Conservation (phyloP, 106 monocot species). For the Agapanthus africanus region DNA sequence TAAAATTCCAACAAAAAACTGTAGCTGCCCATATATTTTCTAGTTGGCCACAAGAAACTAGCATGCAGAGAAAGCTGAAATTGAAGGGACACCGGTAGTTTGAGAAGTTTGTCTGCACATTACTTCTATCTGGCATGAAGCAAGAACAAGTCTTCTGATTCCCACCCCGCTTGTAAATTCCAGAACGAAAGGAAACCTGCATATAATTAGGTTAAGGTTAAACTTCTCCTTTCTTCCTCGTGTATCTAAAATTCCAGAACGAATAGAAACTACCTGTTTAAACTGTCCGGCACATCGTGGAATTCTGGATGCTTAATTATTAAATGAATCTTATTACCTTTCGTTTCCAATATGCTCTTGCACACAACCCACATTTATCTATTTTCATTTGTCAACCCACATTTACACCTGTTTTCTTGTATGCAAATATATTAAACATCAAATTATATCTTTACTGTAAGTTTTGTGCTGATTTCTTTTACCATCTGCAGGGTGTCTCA, state of each 20-base stretch:
- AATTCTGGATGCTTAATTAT: neutral
- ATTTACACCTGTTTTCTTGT: no score
- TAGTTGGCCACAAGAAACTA: neutral
- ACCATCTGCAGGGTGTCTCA: slow-evolving; percentile 73
- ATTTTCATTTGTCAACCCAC: neutral
- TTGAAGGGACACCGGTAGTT: neutral
- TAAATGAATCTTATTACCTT: neutral
- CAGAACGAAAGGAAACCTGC: neutral
- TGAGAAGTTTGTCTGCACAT: neutral
- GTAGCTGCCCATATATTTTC: neutral
- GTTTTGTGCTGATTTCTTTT: slow-evolving; percentile 5
- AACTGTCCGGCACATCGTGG: neutral
- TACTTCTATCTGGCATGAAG: neutral
- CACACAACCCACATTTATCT: neutral
- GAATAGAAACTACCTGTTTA: neutral
- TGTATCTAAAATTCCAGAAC: neutral
- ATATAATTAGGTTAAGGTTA: neutral
- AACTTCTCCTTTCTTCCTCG: neutral
- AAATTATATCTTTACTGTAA: neutral
- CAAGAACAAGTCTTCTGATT: neutral
- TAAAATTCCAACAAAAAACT: no score
- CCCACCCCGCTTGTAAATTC: no score
- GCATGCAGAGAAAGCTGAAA: neutral
- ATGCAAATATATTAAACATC: no score
- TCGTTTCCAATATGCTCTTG: neutral